Base-by-base conservation (phyloP, 2,329 filamentous ascomycete species). In the Penicillium sp. region DNA sequence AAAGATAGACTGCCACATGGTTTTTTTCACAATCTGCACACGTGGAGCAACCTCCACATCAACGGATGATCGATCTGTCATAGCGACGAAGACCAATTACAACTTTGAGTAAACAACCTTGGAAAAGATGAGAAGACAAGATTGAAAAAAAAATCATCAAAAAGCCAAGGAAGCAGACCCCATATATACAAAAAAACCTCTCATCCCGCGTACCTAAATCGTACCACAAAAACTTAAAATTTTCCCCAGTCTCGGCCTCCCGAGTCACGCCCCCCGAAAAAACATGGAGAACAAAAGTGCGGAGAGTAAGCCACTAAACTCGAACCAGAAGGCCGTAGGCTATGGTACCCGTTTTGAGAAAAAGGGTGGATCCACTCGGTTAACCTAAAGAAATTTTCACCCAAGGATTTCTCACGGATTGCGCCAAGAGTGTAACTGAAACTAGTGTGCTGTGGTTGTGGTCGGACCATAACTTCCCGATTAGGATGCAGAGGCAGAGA, bases 1-100 rank as follows among this genome's bases (percentile, higher is more conserved):
- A n/a, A 58, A 59, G 23, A 69, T 56, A 4, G 66, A 63, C 57
- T 64, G 57, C 67, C 67, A 70, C 65, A 67, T 67, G 3, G 63
- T 64, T 50, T 66, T 64, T 43, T 65, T 69, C 10, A 57, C 63
- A 37, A 65, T 50, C 19, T 68, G 60, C 3, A 65, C 23, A 6
- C 59, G 66, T 29, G 63, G 61, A 45, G 54, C 23, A 25, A 51
- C 53, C 53, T 65, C 63, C 57, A 63, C 52, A 23, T 66, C 63
- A 14, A 59, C 37, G n/a, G 61, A 58, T 19, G 51, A 52, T 49
- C 54, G 58, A 47, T 59, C 58, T 33, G 53, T 45, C 64, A 66
- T 66, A 43, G 14, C 58, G 53, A 49, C 58, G 53, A 49, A 58
- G 37, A 14, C 10, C 33, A 29, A 29, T 14, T 33, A 16, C 7